Evolutionary conservation across 176 grass and related monocot species (phyloP), one percentile per base, ranked within the genome.

Genomic region (Areca catechu): DNA sequence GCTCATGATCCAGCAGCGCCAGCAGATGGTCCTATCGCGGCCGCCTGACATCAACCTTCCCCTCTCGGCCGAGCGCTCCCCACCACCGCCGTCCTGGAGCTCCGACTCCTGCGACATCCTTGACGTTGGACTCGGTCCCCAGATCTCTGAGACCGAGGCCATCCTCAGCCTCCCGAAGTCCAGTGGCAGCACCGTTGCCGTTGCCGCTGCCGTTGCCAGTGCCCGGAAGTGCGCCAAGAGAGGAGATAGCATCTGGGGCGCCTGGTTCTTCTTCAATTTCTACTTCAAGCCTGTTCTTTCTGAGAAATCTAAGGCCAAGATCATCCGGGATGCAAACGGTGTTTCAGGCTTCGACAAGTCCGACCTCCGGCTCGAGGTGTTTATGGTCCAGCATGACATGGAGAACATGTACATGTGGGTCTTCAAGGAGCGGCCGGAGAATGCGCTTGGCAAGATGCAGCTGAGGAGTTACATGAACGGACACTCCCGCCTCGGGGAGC

Each of bases 41-140:
- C 80, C 85, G 7, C 85, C 85, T 0, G 85, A 89, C 48, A 89
- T 89, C 19, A 89, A 89, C 61, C 77, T 89, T 16, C 80, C 85
- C 0, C 73, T 80, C 9, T 80, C 85, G 0, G 80, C 65, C 19
- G 85, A 89, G 18, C 64, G 69, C 7, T 84, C 69, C 1, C 85
- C 73, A 0, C 69, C 60, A 0, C 80, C 60, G 30, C 52, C 62
- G 0, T 43, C 60, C 4, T 83, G 85, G 80, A 48, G 17, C 50
- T 43, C 73, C 1, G 80, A 89, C 15, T 5, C 65, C 0, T 80
- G 79, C 0, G 80, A 89, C 49, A 83, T 89, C 23, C 66, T 89
- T 25, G 85, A 83, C 25, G 80, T 83, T 15, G 23, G 65, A 25
- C 80, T 83, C 18, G 60, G 80, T n/a, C 79, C 80, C 6, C 85